Evolutionary conservation across 2,329 filamentous ascomycete genomes (phyloP).

Genomic region (Epichloe coenophiala): DNA sequence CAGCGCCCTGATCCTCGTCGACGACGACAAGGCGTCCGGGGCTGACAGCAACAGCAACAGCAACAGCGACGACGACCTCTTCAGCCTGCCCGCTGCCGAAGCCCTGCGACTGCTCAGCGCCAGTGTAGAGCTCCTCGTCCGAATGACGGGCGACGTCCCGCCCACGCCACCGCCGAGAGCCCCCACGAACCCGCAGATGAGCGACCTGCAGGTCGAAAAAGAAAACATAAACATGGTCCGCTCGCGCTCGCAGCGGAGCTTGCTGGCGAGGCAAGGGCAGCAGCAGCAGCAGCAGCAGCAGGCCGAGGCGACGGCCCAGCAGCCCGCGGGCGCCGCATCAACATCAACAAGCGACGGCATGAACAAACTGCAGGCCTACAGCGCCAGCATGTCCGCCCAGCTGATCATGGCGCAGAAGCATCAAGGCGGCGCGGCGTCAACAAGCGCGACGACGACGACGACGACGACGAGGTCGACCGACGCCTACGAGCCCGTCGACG

Average conservation of each 20-base stretch:
- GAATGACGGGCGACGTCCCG: slow-evolving; percentile 63
- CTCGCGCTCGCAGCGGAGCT: slow-evolving; percentile 41
- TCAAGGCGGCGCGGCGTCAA: background rate
- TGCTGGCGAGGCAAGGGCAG: slow-evolving; percentile 28
- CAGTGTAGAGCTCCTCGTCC: slow-evolving; percentile 56
- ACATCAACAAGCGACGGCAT: background rate
- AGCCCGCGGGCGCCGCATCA: background rate
- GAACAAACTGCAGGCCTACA: slow-evolving; percentile 15
- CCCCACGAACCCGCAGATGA: slow-evolving; percentile 52
- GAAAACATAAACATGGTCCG: slow-evolving; percentile 45
- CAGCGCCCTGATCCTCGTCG: slow-evolving; percentile 6
- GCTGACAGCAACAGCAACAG: slow-evolving; percentile 12
- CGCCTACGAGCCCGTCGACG: slow-evolving; percentile 32
- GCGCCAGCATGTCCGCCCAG: slow-evolving; percentile 14
- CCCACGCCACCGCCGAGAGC: slow-evolving; percentile 60
- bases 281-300: slow-evolving; percentile 9
- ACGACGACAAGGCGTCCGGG: slow-evolving; percentile 10
- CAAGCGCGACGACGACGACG: background rate
- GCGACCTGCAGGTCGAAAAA: slow-evolving; percentile 48
- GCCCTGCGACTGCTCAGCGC: slow-evolving; percentile 70
- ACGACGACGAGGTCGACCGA: background rate
- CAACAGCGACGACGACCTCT: slow-evolving; percentile 52
- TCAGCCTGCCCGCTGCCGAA: slow-evolving; percentile 55
- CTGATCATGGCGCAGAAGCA: slow-evolving; percentile 12
- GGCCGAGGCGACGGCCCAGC: slow-evolving; percentile 14